phyloP scores from a whole-genome alignment of 768 basidiomycete genomes.

The Pisolithus albus region DNA sequence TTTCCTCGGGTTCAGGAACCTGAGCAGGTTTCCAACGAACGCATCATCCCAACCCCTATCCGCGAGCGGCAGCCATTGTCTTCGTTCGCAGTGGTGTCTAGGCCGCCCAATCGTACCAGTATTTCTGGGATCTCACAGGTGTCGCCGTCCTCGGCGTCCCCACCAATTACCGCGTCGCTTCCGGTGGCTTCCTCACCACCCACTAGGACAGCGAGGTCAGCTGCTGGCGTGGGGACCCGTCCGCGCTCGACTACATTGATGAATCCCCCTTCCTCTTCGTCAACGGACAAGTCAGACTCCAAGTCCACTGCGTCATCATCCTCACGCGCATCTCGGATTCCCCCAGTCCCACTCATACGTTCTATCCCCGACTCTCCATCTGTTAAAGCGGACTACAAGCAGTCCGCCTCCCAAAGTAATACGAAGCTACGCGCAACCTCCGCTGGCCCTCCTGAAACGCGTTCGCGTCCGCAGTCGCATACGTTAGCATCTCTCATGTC shows the following conservation, averaged over 20 bases:
- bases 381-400: constrained; percentile 16
- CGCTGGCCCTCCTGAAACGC: constrained; percentile 6
- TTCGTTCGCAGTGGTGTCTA: constrained; percentile 56
- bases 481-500: constrained; percentile 4
- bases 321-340: constrained; percentile 22
- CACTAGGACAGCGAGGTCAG: constrained; percentile 5
- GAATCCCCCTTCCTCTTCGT: constrained; percentile 1
- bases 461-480: constrained; percentile 9
- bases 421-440: constrained; percentile 7
- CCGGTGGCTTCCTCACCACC: constrained; percentile 3
- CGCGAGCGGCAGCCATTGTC: constrained; percentile 48
- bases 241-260: constrained; percentile 6
- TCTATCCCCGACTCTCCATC: constrained; percentile 29
- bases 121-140: constrained; percentile 7
- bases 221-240: constrained; percentile 7
- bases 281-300: constrained; percentile 23
- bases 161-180: neutral
- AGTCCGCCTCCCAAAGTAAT: constrained; percentile 9
- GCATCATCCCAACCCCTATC: constrained; percentile 49
- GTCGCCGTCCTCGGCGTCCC: constrained; percentile 8
- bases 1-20: neutral
- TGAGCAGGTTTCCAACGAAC: constrained; percentile 7
- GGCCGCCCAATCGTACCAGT: constrained; percentile 39
- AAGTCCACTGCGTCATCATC: constrained; percentile 19
- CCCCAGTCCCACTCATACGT: constrained; percentile 25